These are phyloP conservation scores for Chaetomium cochliodes DNA, from an alignment of 495 filamentous ascomycete genomes.

Conservation along the genomic window DNA sequence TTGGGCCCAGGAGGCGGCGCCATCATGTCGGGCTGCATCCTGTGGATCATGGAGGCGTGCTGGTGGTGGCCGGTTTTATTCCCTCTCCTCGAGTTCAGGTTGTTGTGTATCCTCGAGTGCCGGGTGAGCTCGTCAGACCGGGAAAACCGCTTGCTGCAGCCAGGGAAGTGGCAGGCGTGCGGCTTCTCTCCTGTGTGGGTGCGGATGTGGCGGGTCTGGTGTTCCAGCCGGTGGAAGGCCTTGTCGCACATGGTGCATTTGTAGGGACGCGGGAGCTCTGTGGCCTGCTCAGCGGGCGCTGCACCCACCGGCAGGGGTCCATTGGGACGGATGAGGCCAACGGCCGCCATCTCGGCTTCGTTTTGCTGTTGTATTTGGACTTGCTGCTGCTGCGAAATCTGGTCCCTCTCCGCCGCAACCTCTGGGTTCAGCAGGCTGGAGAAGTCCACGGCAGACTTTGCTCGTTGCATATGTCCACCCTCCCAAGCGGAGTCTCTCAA, in stretches of 20 bases:
- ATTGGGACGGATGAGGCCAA: conserved; percentile 68
- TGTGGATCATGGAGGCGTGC: conserved; percentile 33
- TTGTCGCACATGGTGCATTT: conserved; percentile 98
- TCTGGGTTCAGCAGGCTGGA: conserved; percentile 75
- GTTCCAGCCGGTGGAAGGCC: conserved; percentile 97
- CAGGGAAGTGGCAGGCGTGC: conserved; percentile 88
- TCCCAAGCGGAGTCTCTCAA: conserved; percentile 20
- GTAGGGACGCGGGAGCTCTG: conserved; percentile 90
- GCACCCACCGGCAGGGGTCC: conserved; percentile 57
- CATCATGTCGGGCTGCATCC: conserved; percentile 65
- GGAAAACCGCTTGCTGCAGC: conserved; percentile 96
- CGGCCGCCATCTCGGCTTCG: conserved; percentile 63
- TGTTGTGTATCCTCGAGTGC: conserved; percentile 98
- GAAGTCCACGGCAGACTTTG: conserved; percentile 71
- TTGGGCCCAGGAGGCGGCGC: conserved; percentile 68
- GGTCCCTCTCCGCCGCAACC: conserved; percentile 29
- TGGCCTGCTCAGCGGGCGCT: conserved; percentile 50
- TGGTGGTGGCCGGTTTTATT: conserved; percentile 69
- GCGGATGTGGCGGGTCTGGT: conserved; percentile 95
- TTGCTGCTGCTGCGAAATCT: conserved; percentile 34
- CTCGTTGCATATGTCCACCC: conserved; percentile 68
- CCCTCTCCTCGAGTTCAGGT: conserved; percentile 91
- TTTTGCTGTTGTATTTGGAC: conserved; percentile 31
- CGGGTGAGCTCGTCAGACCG: conserved; percentile 95
- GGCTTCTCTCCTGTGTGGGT: conserved; percentile 99